Conservation (phyloP, 306 rosid genomes). For the Citrullus amarus region DNA sequence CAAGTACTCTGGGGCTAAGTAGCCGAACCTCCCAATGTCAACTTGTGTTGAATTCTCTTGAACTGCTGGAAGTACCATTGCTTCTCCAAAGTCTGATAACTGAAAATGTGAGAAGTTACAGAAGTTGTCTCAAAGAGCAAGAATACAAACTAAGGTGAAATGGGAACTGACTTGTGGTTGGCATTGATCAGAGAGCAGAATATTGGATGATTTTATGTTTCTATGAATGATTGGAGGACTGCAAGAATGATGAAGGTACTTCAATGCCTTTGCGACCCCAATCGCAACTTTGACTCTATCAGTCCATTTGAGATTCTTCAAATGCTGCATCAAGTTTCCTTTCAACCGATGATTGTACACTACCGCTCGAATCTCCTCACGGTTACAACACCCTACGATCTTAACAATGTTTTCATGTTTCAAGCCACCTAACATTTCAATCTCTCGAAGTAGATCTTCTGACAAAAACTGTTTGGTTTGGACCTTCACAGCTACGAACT, state of each 20-base stretch:
- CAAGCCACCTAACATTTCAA: constrained; percentile 16
- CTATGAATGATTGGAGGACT: constrained; percentile 31
- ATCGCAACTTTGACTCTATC: constrained; percentile 34
- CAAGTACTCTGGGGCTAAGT: constrained; percentile 35
- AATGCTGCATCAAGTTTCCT: constrained; percentile 31
- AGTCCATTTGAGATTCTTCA: constrained; percentile 23
- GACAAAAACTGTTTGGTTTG: constrained; percentile 9
- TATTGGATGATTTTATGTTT: constrained; percentile 36
- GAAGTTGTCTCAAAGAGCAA: neutral
- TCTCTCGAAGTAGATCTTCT: constrained; percentile 23
- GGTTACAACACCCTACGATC: constrained; percentile 27
- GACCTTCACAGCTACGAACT: constrained; percentile 26
- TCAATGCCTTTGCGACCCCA: constrained; percentile 30
- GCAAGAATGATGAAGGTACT: constrained; percentile 36
- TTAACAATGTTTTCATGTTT: constrained; percentile 26
- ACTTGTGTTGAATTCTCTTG: constrained; percentile 7
- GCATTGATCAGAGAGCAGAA: constrained; percentile 27
- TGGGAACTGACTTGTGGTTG: constrained; percentile 28
- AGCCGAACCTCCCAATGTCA: constrained; percentile 29
- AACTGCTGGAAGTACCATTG: constrained; percentile 17
- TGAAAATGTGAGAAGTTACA: constrained; percentile 8
- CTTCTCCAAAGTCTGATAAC: constrained; percentile 42
- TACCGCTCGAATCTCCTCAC: constrained; percentile 22
- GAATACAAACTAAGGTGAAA: neutral
- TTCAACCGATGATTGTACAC: constrained; percentile 18